A percentile compares a stretch with the other conserved stretches of the same genome.
Evolutionary conservation across 225 moss, liverwort and hornwort species (phyloP).

Genomic region (Neckera pumila): DNA sequence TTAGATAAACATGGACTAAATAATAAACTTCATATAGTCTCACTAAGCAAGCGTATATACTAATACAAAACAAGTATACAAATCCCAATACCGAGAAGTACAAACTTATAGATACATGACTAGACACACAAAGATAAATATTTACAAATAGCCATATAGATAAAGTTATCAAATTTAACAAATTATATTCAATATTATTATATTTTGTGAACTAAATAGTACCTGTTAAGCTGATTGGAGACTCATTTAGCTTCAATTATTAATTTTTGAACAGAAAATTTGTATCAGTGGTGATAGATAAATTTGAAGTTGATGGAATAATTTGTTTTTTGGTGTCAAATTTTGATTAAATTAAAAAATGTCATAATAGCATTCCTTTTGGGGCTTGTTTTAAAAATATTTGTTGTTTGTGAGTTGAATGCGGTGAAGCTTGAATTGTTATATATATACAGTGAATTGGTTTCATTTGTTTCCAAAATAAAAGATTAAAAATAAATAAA

Average conservation of each 20-base stretch:
- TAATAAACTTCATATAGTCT: no score
- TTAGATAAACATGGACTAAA: not conserved
- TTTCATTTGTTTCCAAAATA: not conserved
- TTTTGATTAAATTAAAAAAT: not conserved
- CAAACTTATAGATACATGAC: not conserved
- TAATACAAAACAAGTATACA: not conserved
- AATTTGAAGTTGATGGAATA: not conserved
- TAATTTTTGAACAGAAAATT: no score
- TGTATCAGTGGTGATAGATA: not conserved
- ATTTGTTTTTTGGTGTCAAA: not conserved
- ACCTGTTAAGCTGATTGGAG: not conserved
- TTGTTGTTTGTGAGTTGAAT: not conserved
- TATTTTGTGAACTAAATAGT: not conserved
- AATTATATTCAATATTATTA: not conserved
- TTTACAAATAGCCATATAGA: not conserved
- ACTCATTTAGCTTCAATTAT: not conserved
- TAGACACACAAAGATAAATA: not conserved
- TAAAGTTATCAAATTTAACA: not conserved
- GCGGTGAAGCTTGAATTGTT: not conserved
- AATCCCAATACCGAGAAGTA: accelerated
- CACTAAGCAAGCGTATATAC: not conserved
- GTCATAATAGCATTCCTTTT: not conserved
- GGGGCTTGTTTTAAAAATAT: not conserved
- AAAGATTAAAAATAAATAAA: not conserved
- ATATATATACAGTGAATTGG: not conserved